Evolutionary conservation across 2,329 filamentous ascomycete species (phyloP).

Genomic region (Clonostachys solani): DNA sequence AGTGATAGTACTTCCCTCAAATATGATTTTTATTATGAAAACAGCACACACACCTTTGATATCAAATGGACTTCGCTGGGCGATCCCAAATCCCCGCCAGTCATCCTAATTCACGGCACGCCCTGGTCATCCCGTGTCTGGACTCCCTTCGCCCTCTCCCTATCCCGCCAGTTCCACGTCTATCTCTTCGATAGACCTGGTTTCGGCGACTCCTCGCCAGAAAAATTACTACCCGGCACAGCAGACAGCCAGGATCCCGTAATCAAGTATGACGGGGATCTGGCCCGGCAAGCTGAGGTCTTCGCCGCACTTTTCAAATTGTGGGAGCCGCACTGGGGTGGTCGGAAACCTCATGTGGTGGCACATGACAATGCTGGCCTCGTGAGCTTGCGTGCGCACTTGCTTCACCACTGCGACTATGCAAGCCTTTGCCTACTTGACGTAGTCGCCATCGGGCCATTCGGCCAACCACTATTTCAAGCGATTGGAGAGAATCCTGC

Average conservation of each 20-base stretch:
- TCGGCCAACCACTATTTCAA: slow-evolving; percentile 36
- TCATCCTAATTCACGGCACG: slow-evolving; percentile 40
- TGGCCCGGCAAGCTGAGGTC: slow-evolving; percentile 28
- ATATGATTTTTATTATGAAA: slow-evolving; percentile 21
- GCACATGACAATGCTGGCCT: slow-evolving; percentile 40
- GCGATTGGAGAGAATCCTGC: slow-evolving; percentile 24
- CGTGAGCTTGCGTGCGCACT: slow-evolving; percentile 28
- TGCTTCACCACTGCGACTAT: slow-evolving; percentile 28
- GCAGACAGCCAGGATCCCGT: background rate
- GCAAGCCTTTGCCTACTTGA: slow-evolving; percentile 33
- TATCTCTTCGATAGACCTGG: slow-evolving; percentile 41
- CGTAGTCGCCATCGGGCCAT: slow-evolving; percentile 35
- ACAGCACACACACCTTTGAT: slow-evolving; percentile 14
- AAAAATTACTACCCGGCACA: slow-evolving; percentile 6
- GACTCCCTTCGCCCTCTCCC: slow-evolving; percentile 22
- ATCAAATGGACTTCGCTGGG: slow-evolving; percentile 28
- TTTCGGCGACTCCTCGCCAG: slow-evolving; percentile 30
- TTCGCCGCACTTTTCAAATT: slow-evolving; percentile 28
- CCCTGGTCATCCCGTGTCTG: slow-evolving; percentile 39
- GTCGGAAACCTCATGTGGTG: slow-evolving; percentile 26
- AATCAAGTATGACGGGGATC: slow-evolving; percentile 21
- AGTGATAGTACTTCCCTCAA: slow-evolving; percentile 6
- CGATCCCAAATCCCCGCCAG: slow-evolving; percentile 14
- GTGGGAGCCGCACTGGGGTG: slow-evolving; percentile 18
- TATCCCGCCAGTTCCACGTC: slow-evolving; percentile 27